Base-by-base conservation (phyloP, 768 basidiomycete species). In the Strobilomyces dryophilus region DNA sequence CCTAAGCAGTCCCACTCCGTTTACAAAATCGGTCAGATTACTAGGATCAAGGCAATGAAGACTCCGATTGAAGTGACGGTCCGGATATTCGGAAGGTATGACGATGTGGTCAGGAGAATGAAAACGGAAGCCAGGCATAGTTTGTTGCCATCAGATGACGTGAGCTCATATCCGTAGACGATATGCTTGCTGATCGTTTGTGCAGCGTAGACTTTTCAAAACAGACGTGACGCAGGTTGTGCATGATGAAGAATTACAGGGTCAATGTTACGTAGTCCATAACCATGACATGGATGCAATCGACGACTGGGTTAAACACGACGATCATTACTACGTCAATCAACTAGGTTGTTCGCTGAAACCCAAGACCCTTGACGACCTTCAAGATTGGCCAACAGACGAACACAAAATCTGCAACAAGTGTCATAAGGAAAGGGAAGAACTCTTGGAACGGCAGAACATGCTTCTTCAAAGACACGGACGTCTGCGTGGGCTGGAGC, bases 241-340 rank as follows among this genome's bases (percentile, higher is more conserved):
- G 12, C 49, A 71, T n/a, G 59, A 73, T 0, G 61, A 71, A 12
- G 59, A 70, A 17, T 65, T 89, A 41, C 77, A 81, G 49, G 85
- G 85, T 0, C 73, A 75, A 21, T 85, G 80, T 47, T 80, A 73
- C 64, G 77, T 85, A 12, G 63, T 68, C 9, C 68, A 73, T 35
- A 60, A 75, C 3, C 65, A 57, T 8, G 68, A 76, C 18, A 48
- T 57, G 1, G 69, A 71, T 39, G 39, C 55, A 26, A 56, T 72
- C 24, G 62, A 69, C 34, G 53, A 66, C 7, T 66, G 86, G 84
- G 65, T 81, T 4, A 37, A 61, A n/a, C 62, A 78, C 35, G 73
- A 81, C 54, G 79, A 89, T 58, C 83, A 85, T 53, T 89, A 76
- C 59, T 84, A 79, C 59, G 71, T 80, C 34, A 74, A 77, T 57